These are phyloP conservation scores for Haplosporangium sp. DNA, from an alignment of 371 early-diverging fungal genomes.

Conservation along the genomic window DNA sequence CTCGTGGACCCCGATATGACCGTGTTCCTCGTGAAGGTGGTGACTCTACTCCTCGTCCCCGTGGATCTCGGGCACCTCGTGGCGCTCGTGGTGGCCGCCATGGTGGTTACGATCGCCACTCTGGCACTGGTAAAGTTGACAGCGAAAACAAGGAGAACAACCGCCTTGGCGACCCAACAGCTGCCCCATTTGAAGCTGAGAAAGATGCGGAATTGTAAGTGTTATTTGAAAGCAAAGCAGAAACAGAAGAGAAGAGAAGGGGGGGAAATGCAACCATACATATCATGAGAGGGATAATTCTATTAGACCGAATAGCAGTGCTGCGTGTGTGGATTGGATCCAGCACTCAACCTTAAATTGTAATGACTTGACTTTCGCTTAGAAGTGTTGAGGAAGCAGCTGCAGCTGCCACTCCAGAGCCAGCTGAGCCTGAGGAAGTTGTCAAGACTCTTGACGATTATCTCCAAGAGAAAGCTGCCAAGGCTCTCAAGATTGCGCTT, in stretches of 20 bases:
- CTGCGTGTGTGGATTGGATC: background rate
- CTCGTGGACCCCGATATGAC: conserved; percentile 46
- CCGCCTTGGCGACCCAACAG: conserved; percentile 80
- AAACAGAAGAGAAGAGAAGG: background rate
- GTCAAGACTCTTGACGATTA: conserved; percentile 86
- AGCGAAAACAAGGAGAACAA: conserved; percentile 89
- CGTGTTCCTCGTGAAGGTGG: conserved; percentile 46
- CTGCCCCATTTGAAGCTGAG: conserved; percentile 58
- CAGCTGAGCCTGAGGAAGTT: conserved; percentile 75
- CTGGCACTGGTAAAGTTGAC: conserved; percentile 78
- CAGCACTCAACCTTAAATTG: conserved; percentile 16
- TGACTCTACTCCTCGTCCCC: conserved; percentile 57
- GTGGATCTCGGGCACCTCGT: conserved; percentile 52
- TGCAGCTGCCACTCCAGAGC: conserved; percentile 60
- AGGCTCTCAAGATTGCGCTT: conserved; percentile 59
- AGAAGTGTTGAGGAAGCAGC: conserved; percentile 55
- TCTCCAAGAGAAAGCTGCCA: conserved; percentile 77
- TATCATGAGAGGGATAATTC: too few species aligned
- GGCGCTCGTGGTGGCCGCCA: conserved; percentile 65
- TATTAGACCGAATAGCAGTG: background rate
- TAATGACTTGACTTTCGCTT: background rate
- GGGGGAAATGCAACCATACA: too few species aligned
- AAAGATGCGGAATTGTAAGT: conserved; percentile 53
- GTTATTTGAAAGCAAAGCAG: background rate
- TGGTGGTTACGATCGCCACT: conserved; percentile 81